Percentiles rank a stretch among this genome's conserved stretches.
phyloP scores from a whole-genome alignment of 164 flowering plant genomes.

The Amborella trichopoda region DNA sequence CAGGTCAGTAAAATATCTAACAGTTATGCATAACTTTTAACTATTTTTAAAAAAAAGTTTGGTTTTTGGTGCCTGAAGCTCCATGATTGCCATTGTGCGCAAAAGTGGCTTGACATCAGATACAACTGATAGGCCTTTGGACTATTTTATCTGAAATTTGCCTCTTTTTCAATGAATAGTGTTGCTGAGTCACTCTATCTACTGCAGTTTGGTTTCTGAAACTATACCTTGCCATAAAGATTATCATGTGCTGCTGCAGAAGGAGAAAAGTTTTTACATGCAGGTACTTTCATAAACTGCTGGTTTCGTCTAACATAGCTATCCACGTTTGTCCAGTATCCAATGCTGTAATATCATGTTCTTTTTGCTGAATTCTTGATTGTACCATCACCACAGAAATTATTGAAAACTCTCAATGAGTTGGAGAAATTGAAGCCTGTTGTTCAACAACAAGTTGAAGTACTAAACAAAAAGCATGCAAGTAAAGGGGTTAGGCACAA shows the following conservation, averaged over 20 bases:
- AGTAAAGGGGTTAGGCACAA: slow-evolving; percentile 26
- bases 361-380: too few relatives aligned
- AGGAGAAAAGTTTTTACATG: slow-evolving; percentile 29
- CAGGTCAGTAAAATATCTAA: slow-evolving; percentile 34
- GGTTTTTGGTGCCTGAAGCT: too few relatives aligned
- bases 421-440: slow-evolving; percentile 69
- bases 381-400: too few relatives aligned
- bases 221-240: slow-evolving; percentile 89
- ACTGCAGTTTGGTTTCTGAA: slow-evolving; percentile 66
- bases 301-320: too few relatives aligned
- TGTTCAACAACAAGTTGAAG: slow-evolving; percentile 40
- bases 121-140: too few relatives aligned
- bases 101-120: too few relatives aligned
- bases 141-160: neutral
- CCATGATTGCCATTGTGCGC: too few relatives aligned
- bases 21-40: too few relatives aligned
- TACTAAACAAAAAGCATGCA: slow-evolving; percentile 28
- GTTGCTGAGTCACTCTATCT: slow-evolving; percentile 4
- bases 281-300: slow-evolving; percentile 55
- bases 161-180: neutral
- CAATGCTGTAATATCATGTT: too few relatives aligned
- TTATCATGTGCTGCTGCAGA: slow-evolving; percentile 36
- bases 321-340: too few relatives aligned
- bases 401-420: slow-evolving; percentile 51
- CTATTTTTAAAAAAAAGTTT: too few relatives aligned